Percentiles rank a stretch among this genome's conserved stretches.
phyloP scores from a whole-genome alignment of 106 monocot genomes.

The Apostasia ramifera region DNA sequence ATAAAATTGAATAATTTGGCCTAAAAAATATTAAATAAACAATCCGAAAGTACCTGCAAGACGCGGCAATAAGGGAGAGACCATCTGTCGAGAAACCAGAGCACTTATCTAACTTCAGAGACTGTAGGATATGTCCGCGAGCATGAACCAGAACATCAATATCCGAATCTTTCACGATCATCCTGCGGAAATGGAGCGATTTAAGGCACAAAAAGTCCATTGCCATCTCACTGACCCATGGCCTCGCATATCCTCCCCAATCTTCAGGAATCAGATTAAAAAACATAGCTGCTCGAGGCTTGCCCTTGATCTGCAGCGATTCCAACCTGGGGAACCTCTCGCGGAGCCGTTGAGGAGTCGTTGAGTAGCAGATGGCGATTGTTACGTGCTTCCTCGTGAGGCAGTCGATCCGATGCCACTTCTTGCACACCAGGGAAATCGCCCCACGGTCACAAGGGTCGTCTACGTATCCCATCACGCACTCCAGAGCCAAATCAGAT shows the following conservation, averaged over 20 bases:
- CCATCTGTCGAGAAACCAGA: constrained; percentile 81
- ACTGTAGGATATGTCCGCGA: constrained; percentile 41
- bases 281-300: constrained; percentile 94
- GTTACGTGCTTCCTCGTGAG: constrained; percentile 81
- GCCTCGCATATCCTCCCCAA: constrained; percentile 85
- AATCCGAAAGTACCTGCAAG: constrained; percentile 55
- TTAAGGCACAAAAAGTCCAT: constrained; percentile 53
- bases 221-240: constrained; percentile 67
- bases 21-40: too few species aligned
- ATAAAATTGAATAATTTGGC: too few species aligned
- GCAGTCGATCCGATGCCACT: constrained; percentile 62
- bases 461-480: constrained; percentile 72
- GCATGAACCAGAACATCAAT: constrained; percentile 40
- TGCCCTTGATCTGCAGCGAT: constrained; percentile 87
- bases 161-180: constrained; percentile 71
- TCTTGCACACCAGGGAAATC: constrained; percentile 69
- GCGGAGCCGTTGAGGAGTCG: constrained; percentile 57
- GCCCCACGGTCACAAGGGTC: constrained; percentile 76
- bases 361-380: constrained; percentile 84
- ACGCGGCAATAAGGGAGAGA: constrained; percentile 45
- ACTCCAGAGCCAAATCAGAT: constrained; percentile 60
- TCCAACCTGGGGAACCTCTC: constrained; percentile 68
- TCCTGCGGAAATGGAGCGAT: constrained; percentile 65
- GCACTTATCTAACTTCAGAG: constrained; percentile 87
- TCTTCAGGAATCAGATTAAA: constrained; percentile 87